These are phyloP conservation scores for Mytilinidion resinicola DNA, from an alignment of 495 filamentous ascomycete genomes.

Conservation along the genomic window DNA sequence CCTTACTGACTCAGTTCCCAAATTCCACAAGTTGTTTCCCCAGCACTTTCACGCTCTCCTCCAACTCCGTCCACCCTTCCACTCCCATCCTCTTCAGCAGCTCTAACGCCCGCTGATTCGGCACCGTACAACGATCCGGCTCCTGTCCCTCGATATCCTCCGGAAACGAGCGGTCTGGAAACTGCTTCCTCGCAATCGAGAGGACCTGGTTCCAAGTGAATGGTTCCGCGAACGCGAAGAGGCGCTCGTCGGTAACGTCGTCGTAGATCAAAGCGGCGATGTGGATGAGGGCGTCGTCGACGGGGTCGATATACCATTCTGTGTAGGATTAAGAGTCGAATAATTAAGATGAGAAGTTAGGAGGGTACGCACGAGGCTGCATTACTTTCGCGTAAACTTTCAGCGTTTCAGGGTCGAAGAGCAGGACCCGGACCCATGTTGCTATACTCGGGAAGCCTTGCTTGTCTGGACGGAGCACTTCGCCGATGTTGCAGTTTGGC, in stretches of 20 bases:
- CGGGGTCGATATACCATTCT: conserved; percentile 41
- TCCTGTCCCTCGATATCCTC: conserved; percentile 24
- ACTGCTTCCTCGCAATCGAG: conserved; percentile 32
- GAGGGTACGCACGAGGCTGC: too few relatives aligned
- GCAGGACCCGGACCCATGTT: conserved; percentile 6
- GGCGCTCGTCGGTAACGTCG: conserved; percentile 38
- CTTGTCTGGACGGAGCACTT: conserved; percentile 16
- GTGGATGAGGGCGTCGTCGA: conserved; percentile 45
- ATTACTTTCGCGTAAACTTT: too few relatives aligned
- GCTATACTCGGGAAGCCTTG: conserved; percentile 16
- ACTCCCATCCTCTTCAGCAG: conserved; percentile 35
- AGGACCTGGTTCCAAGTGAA: conserved; percentile 39
- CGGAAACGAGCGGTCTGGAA: conserved; percentile 32
- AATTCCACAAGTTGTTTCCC: neutral
- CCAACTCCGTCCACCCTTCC: conserved; percentile 20
- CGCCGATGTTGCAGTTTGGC: too few relatives aligned
- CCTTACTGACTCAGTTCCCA: too few relatives aligned
- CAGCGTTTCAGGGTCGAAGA: conserved; percentile 1
- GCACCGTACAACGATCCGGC: conserved; percentile 27
- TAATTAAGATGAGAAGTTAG: neutral
- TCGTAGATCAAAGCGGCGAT: conserved; percentile 43
- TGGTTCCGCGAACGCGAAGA: conserved; percentile 42
- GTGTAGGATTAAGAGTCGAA: neutral
- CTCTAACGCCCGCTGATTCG: conserved; percentile 27
- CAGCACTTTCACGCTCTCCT: conserved; percentile 18